These are phyloP conservation scores for Pouteria glomerata DNA, from an alignment of 148 eudicot species.

Conservation along the genomic window DNA sequence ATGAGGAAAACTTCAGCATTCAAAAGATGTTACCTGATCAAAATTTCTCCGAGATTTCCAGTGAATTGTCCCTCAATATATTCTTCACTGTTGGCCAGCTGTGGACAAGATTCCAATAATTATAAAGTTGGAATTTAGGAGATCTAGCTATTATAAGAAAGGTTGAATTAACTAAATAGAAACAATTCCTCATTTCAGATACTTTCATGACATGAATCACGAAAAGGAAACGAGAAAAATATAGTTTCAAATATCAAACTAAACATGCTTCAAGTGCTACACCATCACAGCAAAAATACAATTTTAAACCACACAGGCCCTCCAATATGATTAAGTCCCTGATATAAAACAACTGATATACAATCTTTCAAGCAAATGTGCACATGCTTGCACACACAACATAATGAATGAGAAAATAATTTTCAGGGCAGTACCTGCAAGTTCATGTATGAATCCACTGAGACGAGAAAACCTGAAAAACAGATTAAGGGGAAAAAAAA, in stretches of 20 bases:
- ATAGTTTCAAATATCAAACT: background rate
- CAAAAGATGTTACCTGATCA: constrained; percentile 58
- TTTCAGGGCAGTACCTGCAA: constrained; percentile 35
- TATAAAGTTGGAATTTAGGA: background rate
- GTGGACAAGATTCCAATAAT: constrained; percentile 15
- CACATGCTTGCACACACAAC: background rate
- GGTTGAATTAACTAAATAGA: background rate
- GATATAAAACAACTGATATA: background rate
- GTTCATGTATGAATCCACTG: constrained; percentile 76
- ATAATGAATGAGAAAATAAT: background rate
- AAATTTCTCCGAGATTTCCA: constrained; percentile 94
- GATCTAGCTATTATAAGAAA: background rate
- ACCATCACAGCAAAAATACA: background rate
- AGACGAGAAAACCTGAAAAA: constrained; percentile 55
- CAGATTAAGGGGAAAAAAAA: background rate
- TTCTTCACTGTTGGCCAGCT: constrained; percentile 88
- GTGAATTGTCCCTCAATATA: constrained; percentile 79
- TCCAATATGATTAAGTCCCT: background rate
- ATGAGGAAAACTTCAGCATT: background rate
- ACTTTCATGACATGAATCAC: background rate
- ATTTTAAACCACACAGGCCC: background rate
- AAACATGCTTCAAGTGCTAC: background rate
- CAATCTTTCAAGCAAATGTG: background rate
- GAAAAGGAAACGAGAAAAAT: background rate
- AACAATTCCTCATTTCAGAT: background rate